Evolutionary conservation across 805 yeast species (phyloP).

Genomic region (Myxozyma mucilagina): DNA sequence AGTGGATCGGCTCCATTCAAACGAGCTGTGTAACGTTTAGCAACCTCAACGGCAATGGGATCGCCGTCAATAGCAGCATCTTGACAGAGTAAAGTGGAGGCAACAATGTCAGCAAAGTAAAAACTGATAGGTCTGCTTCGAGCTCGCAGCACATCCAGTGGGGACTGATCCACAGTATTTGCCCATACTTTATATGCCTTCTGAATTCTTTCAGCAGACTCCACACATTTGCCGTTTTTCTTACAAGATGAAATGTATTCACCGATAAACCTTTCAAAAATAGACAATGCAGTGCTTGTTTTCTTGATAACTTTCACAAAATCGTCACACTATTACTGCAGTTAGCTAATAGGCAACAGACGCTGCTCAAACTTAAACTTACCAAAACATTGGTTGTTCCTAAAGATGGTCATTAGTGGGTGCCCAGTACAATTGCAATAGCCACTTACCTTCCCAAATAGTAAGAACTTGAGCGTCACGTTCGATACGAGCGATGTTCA

Average conservation of each 20-base stretch:
- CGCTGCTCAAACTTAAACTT: not conserved
- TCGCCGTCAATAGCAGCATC: conserved; percentile 27
- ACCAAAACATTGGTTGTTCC: conserved; percentile 39
- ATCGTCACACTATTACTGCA: conserved; percentile 32
- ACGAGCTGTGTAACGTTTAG: conserved; percentile 17
- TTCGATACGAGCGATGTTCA: conserved; percentile 37
- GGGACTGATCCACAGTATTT: not conserved
- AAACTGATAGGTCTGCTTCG: conserved; percentile 17
- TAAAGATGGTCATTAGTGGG: not conserved
- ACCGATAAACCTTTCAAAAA: not conserved
- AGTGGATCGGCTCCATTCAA: conserved; percentile 4
- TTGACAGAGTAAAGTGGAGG: conserved; percentile 10
- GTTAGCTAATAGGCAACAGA: not conserved
- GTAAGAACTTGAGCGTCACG: conserved; percentile 39
- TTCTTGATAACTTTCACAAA: conserved; percentile 26
- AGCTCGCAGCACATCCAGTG: conserved; percentile 9
- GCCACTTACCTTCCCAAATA: conserved; percentile 38
- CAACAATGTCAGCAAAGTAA: conserved; percentile 13
- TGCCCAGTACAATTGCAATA: not conserved
- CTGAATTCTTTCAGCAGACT: not conserved
- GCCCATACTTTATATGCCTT: conserved; percentile 8
- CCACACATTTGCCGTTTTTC: not conserved
- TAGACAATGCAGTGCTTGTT: not conserved
- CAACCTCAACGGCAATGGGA: conserved; percentile 15
- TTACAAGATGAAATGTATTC: not conserved